phyloP scores from a whole-genome alignment of 805 yeast species.

The Saturnispora halmiae region DNA sequence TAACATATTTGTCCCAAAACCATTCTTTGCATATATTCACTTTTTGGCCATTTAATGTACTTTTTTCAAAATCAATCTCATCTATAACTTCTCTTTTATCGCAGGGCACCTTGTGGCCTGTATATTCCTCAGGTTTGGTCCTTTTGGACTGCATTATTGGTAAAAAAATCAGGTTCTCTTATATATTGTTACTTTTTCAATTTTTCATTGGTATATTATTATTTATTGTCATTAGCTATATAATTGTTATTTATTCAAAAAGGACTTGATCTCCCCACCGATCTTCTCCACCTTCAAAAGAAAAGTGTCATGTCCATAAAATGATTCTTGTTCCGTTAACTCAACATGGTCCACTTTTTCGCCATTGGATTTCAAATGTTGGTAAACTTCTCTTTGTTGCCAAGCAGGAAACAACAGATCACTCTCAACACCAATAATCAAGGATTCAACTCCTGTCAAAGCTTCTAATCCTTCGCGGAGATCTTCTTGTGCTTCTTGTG shows the following conservation, averaged over 20 bases:
- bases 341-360: constrained; percentile 54
- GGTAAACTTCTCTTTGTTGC: constrained; percentile 82
- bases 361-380: constrained; percentile 38
- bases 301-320: constrained; percentile 90
- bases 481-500: constrained; percentile 52
- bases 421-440: constrained; percentile 87
- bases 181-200: no score
- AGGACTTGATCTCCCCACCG: constrained; percentile 64
- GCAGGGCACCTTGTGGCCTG: constrained; percentile 7
- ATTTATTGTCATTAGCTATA: no score
- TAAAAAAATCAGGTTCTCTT: no score
- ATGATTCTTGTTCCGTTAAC: constrained; percentile 64
- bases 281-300: constrained; percentile 68
- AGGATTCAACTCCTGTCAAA: constrained; percentile 53
- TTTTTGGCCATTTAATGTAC: constrained; percentile 3
- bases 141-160: constrained; percentile 1
- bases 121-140: constrained; percentile 5
- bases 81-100: constrained; percentile 6
- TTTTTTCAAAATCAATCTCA: constrained; percentile 2
- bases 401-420: constrained; percentile 88
- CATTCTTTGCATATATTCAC: constrained; percentile 10
- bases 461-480: constrained; percentile 55
- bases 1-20: constrained; percentile 14
- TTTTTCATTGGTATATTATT: no score
- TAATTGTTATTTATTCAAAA: constrained; percentile 32